Evolutionary conservation across 1,284 basidiomycete species (phyloP).

Genomic region (Sparassis latifolia): DNA sequence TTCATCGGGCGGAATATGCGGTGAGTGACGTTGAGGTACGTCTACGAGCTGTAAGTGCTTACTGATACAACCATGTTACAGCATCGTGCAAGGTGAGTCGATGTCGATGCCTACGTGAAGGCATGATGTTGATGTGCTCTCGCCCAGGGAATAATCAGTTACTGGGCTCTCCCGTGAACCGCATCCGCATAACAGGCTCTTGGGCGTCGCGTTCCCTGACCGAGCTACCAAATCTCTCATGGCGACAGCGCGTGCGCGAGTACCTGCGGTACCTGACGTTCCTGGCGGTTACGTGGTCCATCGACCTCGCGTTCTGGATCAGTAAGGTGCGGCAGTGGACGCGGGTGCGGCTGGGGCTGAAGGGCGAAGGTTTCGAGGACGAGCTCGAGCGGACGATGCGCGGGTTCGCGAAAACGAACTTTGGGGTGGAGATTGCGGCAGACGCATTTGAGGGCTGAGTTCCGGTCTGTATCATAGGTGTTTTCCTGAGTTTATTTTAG

Average conservation of each 20-base stretch:
- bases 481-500: background rate
- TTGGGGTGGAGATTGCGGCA: conserved; percentile 46
- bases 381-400: conserved; percentile 58
- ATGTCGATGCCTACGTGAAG: background rate
- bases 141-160: conserved; percentile 63
- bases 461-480: background rate
- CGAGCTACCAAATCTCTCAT: conserved; percentile 30
- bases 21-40: conserved; percentile 32
- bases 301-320: conserved; percentile 54
- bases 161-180: conserved; percentile 79
- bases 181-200: conserved; percentile 78
- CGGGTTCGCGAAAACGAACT: conserved; percentile 48
- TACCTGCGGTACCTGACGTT: conserved; percentile 49
- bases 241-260: conserved; percentile 37
- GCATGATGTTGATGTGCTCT: background rate
- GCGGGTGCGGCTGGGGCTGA: conserved; percentile 28
- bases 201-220: conserved; percentile 59
- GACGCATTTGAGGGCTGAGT: conserved; percentile 21
- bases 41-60: background rate
- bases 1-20: conserved; percentile 83
- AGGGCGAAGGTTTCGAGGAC: conserved; percentile 48
- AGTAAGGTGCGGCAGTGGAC: conserved; percentile 46
- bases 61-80: conserved; percentile 12
- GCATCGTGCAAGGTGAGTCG: conserved; percentile 57
- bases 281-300: conserved; percentile 43